Base-by-base conservation (phyloP, 1,284 basidiomycete genomes). In the Heterobasidion occidentale region DNA sequence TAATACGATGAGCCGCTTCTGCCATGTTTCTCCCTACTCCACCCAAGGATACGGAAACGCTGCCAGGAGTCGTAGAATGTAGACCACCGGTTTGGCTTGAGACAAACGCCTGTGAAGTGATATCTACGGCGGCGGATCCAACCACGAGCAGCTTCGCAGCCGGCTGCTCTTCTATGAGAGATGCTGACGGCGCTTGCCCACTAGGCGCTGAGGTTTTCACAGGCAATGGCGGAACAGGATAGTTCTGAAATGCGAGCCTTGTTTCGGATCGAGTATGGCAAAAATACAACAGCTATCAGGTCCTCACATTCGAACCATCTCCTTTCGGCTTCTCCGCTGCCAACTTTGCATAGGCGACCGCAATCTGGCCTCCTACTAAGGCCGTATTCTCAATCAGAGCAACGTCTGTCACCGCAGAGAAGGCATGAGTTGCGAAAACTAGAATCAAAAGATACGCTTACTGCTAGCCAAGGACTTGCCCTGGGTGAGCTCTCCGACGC, bases 21-120 rank as follows among this genome's bases (percentile, higher is more conserved):
- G 95, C 92, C 51, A 99, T 84, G 68, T 99, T 99, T 27, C 95
- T 83, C 0, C 83, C 94, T 3, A 99, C 97, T 12, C 97, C 97
- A 1, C 97, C 97, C 0, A 92, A 75, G 0, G 89, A 82, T 34
- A 95, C 63, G 2, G 74, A 73, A 14, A 98, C 82, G 2, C 67
- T 73, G 9, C 96, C 97, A 0, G 94, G 92, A 7, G 80, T 79
- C 0, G 97, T 99, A n/a, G 94, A 90, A 53, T 84, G 77, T 19
- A 63, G 68, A 17, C 71, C 70, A 48, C 70, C 64, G 20, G 63
- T 60, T 51, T 51, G 62, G 49, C 54, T 15, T 57, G 63, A 19
- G 56, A 59, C 48, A 60, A 68, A 60, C 65, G 75, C 67, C 54
- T 71, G 78, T 2, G 92, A 86, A 17, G 88, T 90, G 56, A 97